These are phyloP conservation scores for Syzygium syzygioides DNA, from an alignment of 441 rosid species.

Conservation along the genomic window DNA sequence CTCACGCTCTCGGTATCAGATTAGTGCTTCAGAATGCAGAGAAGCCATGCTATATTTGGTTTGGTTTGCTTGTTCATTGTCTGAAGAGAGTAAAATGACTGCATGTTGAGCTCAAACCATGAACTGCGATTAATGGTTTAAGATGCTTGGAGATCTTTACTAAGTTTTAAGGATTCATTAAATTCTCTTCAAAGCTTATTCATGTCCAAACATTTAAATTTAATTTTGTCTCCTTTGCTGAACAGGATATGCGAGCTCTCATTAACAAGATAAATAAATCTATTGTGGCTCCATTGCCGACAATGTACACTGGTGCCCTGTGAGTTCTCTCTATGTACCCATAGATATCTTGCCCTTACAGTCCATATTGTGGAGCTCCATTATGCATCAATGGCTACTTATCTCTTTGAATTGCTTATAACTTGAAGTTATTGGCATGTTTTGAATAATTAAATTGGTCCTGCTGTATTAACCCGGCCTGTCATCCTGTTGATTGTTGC, in stretches of 20 bases:
- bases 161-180: not conserved
- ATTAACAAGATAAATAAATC: slow-evolving; percentile 59
- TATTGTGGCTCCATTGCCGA: slow-evolving; percentile 58
- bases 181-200: not conserved
- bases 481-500: slow-evolving; percentile 1
- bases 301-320: slow-evolving; percentile 60
- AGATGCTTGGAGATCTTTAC: not conserved
- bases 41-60: not conserved
- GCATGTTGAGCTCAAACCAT: not conserved
- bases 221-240: not conserved
- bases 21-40: not conserved
- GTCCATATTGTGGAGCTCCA: not conserved
- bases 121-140: not conserved
- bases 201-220: not conserved
- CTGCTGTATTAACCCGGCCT: not conserved
- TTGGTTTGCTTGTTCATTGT: not conserved
- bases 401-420: not conserved
- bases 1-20: not conserved
- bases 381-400: not conserved
- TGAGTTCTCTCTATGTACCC: slow-evolving; percentile 21
- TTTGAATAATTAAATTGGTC: not conserved
- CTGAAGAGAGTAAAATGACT: not conserved
- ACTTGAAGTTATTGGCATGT: not conserved
- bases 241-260: slow-evolving; percentile 56
- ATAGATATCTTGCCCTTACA: not conserved